These are phyloP conservation scores for Typha latifolia DNA, from an alignment of 176 grass and related monocot genomes.

Conservation along the genomic window DNA sequence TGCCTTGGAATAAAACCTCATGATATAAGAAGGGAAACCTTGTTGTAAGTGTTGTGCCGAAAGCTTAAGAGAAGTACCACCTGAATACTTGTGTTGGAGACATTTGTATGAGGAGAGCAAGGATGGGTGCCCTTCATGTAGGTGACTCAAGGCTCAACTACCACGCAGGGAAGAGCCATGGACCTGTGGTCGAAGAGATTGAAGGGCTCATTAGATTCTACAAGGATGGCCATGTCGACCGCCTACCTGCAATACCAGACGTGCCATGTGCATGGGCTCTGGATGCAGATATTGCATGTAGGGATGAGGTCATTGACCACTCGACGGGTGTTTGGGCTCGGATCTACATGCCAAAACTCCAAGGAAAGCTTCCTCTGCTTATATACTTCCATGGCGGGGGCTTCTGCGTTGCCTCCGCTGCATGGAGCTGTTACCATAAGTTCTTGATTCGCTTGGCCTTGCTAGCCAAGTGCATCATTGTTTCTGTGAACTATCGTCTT, in stretches of 20 bases:
- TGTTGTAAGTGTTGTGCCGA: neutral
- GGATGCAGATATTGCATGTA: slow-evolving; percentile 21
- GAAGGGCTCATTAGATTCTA: slow-evolving; percentile 60
- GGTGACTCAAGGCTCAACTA: slow-evolving; percentile 35
- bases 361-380: slow-evolving; percentile 35
- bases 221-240: slow-evolving; percentile 70
- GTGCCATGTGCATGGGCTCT: slow-evolving; percentile 57
- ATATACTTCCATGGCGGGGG: slow-evolving; percentile 98
- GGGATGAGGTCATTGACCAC: slow-evolving; percentile 43
- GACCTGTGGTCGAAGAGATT: slow-evolving; percentile 70
- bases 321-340: slow-evolving; percentile 55
- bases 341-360: slow-evolving; percentile 45
- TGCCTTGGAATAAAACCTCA: neutral
- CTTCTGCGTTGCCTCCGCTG: slow-evolving; percentile 75
- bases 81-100: neutral
- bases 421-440: slow-evolving; percentile 97
- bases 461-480: slow-evolving; percentile 40
- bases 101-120: slow-evolving; percentile 8
- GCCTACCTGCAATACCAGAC: slow-evolving; percentile 45
- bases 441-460: slow-evolving; percentile 46
- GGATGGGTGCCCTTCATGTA: slow-evolving; percentile 69
- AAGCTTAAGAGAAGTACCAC: neutral
- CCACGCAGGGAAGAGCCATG: slow-evolving; percentile 25
- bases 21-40: neutral
- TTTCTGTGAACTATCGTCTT: slow-evolving; percentile 80